phyloP scores from a whole-genome alignment of 2,329 filamentous ascomycete genomes.

The Tetracladium maxilliforme region DNA sequence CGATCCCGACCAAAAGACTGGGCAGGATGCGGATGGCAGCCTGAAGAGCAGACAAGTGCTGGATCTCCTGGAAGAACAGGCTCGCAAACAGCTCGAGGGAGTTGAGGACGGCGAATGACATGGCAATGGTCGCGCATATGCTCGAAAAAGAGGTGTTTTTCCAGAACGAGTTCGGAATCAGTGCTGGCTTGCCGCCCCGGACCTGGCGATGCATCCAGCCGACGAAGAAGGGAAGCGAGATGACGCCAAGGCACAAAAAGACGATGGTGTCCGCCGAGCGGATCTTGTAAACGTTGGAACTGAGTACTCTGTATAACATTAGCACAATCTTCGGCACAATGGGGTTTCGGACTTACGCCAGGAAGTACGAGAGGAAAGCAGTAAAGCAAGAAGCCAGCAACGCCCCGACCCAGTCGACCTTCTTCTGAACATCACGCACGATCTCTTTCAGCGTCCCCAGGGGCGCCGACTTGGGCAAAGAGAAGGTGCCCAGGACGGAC shows the following conservation, averaged over 20 bases:
- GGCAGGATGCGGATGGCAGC: slow-evolving; percentile 30
- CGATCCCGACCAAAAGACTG: slow-evolving; percentile 23
- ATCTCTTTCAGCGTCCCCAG: slow-evolving; percentile 14
- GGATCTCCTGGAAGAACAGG: slow-evolving; percentile 36
- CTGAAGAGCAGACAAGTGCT: slow-evolving; percentile 25
- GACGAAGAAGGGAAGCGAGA: slow-evolving; percentile 31
- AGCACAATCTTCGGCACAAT: slow-evolving; percentile 1
- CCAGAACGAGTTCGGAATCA: slow-evolving; percentile 51
- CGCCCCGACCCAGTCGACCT: slow-evolving; percentile 40
- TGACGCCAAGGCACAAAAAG: slow-evolving; percentile 25
- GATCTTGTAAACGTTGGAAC: slow-evolving; percentile 23
- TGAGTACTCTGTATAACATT: slow-evolving; percentile 19
- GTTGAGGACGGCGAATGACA: slow-evolving; percentile 29
- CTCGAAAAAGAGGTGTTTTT: slow-evolving; percentile 37
- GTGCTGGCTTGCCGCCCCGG: slow-evolving; percentile 26
- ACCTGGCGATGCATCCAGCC: slow-evolving; percentile 37
- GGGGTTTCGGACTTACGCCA: slow-evolving; percentile 25
- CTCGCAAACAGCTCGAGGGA: slow-evolving; percentile 29
- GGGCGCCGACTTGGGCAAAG: slow-evolving; percentile 14
- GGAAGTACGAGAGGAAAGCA: slow-evolving; percentile 33
- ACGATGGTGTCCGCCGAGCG: slow-evolving; percentile 25
- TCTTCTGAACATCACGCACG: no score
- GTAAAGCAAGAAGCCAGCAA: slow-evolving; percentile 28
- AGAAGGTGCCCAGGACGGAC: slow-evolving; percentile 21
- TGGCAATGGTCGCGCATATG: slow-evolving; percentile 33